phyloP scores from a whole-genome alignment of 2,329 filamentous ascomycete species.

The Claviceps maximensis region DNA sequence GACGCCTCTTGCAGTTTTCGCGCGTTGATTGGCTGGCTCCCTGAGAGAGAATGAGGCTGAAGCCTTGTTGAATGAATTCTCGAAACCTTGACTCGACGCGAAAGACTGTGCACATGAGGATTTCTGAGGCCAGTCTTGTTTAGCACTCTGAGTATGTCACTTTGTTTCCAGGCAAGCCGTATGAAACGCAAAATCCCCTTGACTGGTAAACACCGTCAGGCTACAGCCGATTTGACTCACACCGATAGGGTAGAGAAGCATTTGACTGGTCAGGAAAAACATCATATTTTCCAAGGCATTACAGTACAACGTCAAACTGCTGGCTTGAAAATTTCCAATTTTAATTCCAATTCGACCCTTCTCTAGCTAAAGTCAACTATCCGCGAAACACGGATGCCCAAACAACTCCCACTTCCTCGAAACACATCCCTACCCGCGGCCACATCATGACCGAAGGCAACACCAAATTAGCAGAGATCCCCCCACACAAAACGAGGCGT shows the following conservation, averaged over 20 bases:
- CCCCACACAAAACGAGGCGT: neutral
- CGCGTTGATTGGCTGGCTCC: neutral
- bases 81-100: no score
- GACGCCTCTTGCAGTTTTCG: neutral
- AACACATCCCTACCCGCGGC: neutral
- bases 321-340: neutral
- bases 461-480: constrained; percentile 4
- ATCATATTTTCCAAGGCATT: neutral
- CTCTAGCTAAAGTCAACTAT: neutral
- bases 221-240: neutral
- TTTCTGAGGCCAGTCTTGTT: no score
- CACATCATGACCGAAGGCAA: neutral
- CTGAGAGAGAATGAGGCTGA: neutral
- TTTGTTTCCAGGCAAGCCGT: neutral
- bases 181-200: no score
- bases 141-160: no score
- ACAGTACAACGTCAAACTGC: neutral
- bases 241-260: neutral
- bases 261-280: neutral
- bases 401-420: neutral
- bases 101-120: no score
- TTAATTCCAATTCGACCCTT: neutral
- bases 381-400: neutral
- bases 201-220: neutral
- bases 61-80: neutral